Percentiles rank a stretch among this genome's conserved stretches.
These are phyloP conservation scores for Phaseolus lunatus DNA, from an alignment of 306 rosid genomes.

Conservation along the genomic window DNA sequence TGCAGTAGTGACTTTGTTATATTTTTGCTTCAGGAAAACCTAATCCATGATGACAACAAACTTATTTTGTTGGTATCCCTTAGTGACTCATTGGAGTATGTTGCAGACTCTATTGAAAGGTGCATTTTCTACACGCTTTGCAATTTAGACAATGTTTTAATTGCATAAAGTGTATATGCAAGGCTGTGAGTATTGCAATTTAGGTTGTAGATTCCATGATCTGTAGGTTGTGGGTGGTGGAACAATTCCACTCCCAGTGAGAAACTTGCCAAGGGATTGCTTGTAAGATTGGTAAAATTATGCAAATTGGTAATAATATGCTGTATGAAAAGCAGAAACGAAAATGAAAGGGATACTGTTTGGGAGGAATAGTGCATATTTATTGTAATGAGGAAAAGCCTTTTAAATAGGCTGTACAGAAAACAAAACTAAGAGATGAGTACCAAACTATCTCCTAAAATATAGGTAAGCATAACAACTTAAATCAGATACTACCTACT, in stretches of 20 bases:
- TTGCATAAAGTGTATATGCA: constrained; percentile 26
- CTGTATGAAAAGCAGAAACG: no score
- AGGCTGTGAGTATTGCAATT: constrained; percentile 4
- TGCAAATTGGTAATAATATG: background rate
- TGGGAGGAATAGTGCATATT: no score
- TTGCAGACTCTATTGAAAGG: constrained; percentile 97
- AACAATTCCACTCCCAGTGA: background rate
- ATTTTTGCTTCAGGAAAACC: constrained; percentile 75
- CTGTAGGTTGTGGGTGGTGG: background rate
- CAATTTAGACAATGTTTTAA: constrained; percentile 35
- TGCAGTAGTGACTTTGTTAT: constrained; percentile 34
- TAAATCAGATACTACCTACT: no score
- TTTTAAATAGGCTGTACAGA: no score
- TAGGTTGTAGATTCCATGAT: constrained; percentile 2
- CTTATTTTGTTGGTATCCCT: constrained; percentile 97
- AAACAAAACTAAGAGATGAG: no score
- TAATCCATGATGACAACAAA: constrained; percentile 94
- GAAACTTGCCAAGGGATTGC: background rate
- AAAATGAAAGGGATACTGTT: no score
- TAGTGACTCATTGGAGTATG: constrained; percentile 96
- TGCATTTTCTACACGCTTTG: constrained; percentile 53
- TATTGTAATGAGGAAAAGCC: no score
- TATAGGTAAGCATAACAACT: no score
- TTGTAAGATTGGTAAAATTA: background rate
- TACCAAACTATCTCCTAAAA: no score